Evolutionary conservation across 495 filamentous ascomycete genomes (phyloP).

Genomic region (Xylaria curta): DNA sequence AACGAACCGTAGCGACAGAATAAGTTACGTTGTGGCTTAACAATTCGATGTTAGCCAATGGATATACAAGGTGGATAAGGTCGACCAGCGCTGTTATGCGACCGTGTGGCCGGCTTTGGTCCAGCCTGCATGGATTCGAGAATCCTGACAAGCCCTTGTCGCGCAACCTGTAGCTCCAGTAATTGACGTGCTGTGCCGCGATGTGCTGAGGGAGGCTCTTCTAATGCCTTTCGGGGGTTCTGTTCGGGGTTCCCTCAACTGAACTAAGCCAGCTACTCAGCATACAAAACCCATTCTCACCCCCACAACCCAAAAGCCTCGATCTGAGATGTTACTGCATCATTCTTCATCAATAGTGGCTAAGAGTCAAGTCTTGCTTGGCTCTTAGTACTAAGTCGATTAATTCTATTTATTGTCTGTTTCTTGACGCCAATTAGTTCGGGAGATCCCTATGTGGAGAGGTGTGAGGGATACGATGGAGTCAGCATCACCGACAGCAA

Average conservation of each 20-base stretch:
- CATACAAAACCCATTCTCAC: constrained; percentile 24
- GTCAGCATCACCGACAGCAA: constrained; percentile 41
- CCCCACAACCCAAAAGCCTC: constrained; percentile 1
- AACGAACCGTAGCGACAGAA: neutral
- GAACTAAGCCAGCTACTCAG: constrained; percentile 11
- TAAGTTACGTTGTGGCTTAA: constrained; percentile 17
- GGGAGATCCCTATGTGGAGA: constrained; percentile 1
- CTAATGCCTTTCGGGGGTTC: neutral
- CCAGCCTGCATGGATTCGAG: constrained; percentile 15
- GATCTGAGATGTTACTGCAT: constrained; percentile 14
- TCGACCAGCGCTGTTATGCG: constrained; percentile 16
- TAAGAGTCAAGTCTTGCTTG: constrained; percentile 1
- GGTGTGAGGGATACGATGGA: constrained; percentile 32
- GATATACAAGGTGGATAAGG: neutral
- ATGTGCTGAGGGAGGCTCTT: constrained; percentile 9
- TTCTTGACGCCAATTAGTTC: constrained; percentile 2
- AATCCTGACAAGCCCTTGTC: constrained; percentile 12
- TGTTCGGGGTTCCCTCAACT: constrained; percentile 10
- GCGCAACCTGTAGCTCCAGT: neutral
- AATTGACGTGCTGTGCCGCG: constrained; percentile 11
- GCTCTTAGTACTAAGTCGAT: neutral
- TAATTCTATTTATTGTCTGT: neutral
- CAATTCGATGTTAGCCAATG: neutral
- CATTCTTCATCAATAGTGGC: neutral
- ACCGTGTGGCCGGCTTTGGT: neutral